Evolutionary conservation across 805 yeast genomes (phyloP), one percentile per base, ranked within the genome.

Genomic region (Yarrowia deformans): DNA sequence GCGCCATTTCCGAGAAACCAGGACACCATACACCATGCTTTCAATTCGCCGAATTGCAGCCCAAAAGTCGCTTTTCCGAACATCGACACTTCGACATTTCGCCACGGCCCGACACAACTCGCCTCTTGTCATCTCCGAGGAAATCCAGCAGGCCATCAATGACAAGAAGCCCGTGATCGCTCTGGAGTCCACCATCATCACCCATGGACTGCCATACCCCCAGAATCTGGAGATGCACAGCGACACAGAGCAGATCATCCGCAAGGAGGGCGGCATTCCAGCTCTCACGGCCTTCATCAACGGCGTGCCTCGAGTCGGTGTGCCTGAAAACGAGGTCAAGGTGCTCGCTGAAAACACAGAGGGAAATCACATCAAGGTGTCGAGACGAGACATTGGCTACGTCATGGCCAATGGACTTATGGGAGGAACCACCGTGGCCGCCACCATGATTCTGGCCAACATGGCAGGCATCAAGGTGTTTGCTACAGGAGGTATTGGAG

Each of bases 401-500:
- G 86, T 89, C 2, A 85, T 91, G 86, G 85, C 92, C 14, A 79
- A 82, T 55, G 79, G 80, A 39, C 76, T 86, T n/a, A 81, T 84
- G 61, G 97, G 97, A 9, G 97, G 97, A 8, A 93, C 97, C 1
- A 92, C 97, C 0, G 91, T 92, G 70, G 91, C 97, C 1, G 88
- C 90, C 35, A 92, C 97, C 0, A 91, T 91, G 96, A 89, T 92
- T 23, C 77, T 93, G 19, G 88, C 97, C 0, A 82, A 87, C 67
- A 75, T 79, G 74, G 93, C 93, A 0, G 95, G 96, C 0, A 90
- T 92, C 72, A 84, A 85, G 73, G 91, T 93, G 13, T 93, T 92
- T 81, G 95, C 96, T 0, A 93, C 97, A 1, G 97, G 97, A 40
- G 97, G 97, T 0, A 82, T 92, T 19, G 97, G 97, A 23, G 97